Evolutionary conservation across 1,284 basidiomycete species (phyloP).

Genomic region (Bothia castanella): DNA sequence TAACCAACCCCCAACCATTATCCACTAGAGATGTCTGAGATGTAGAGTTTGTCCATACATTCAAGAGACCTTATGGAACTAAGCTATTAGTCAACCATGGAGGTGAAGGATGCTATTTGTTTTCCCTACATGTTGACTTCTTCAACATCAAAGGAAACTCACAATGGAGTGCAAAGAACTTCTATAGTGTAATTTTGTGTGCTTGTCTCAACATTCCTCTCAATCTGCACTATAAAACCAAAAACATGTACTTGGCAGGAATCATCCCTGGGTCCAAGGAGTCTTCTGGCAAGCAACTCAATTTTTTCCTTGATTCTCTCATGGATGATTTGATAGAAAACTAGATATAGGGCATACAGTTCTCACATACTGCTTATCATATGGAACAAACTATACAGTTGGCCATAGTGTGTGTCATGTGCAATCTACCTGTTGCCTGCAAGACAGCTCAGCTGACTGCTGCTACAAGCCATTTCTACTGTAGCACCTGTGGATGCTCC

Average conservation of each 20-base stretch:
- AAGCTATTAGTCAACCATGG: conserved; percentile 9
- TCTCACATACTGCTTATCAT: no score
- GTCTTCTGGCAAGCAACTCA: conserved; percentile 12
- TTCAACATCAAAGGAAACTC: conserved; percentile 6
- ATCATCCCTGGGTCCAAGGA: conserved; percentile 16
- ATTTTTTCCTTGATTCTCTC: conserved; percentile 14
- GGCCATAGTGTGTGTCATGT: no score
- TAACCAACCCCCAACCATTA: neutral
- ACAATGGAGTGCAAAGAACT: neutral
- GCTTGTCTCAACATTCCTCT: conserved; percentile 7
- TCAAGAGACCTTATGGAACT: neutral
- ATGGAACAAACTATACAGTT: no score
- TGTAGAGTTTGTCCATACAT: conserved; percentile 9
- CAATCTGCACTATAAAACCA: conserved; percentile 4
- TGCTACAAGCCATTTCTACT: no score
- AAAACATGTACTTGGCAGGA: conserved; percentile 13
- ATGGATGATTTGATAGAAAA: conserved; percentile 8
- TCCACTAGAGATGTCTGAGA: conserved; percentile 14
- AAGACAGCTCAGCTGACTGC: no score
- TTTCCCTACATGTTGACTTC: conserved; percentile 4
- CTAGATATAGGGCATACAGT: no score
- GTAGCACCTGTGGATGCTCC: no score
- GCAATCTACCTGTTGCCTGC: no score
- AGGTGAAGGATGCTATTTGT: neutral
- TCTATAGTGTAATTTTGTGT: conserved; percentile 5